phyloP scores from a whole-genome alignment of 1,284 basidiomycete species.

The Volvariella volvacea region DNA sequence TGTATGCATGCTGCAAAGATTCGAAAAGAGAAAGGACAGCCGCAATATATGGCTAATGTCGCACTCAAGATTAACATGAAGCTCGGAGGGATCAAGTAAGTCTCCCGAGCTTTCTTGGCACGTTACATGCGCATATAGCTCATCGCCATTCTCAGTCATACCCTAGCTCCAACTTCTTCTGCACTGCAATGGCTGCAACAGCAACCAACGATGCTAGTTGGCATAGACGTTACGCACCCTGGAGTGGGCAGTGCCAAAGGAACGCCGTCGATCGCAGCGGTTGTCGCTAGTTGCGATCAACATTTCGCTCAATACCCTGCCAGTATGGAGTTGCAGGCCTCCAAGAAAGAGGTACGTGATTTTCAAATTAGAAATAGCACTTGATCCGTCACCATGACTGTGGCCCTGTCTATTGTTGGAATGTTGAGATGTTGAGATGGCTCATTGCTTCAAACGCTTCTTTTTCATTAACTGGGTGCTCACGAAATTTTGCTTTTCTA shows the following conservation, averaged over 20 bases:
- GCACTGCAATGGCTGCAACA: slow-evolving; percentile 50
- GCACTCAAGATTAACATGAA: slow-evolving; percentile 79
- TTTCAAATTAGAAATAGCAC: too few species aligned
- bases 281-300: slow-evolving; percentile 64
- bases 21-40: slow-evolving; percentile 52
- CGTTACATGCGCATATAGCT: background rate
- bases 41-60: slow-evolving; percentile 74
- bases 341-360: slow-evolving; percentile 60
- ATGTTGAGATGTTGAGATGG: background rate
- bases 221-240: slow-evolving; percentile 81
- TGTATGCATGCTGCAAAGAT: slow-evolving; percentile 64
- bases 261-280: slow-evolving; percentile 73
- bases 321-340: slow-evolving; percentile 65
- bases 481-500: slow-evolving; percentile 18
- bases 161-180: slow-evolving; percentile 33
- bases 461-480: slow-evolving; percentile 13
- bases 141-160: slow-evolving; percentile 33
- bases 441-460: background rate
- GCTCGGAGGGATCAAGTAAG: slow-evolving; percentile 65
- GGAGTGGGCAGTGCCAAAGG: slow-evolving; percentile 58
- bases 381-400: background rate
- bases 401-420: background rate
- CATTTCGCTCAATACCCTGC: slow-evolving; percentile 66
- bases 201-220: slow-evolving; percentile 68
- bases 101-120: background rate